phyloP scores from a whole-genome alignment of 2,329 filamentous ascomycete genomes.

The Beauveria bassiana region DNA sequence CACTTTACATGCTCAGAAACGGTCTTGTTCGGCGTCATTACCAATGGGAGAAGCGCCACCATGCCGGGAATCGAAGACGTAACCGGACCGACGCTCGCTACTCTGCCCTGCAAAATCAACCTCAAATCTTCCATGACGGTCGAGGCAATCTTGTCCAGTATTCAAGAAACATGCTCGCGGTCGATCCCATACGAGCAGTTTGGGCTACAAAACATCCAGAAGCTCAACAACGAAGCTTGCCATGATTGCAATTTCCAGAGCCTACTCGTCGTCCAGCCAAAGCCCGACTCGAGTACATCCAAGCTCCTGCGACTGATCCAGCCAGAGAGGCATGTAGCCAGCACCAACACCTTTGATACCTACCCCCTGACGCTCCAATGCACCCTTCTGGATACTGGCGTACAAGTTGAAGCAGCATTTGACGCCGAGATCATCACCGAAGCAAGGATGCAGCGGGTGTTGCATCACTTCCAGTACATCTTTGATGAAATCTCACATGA shows the following conservation, averaged over 20 bases:
- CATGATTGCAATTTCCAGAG: constrained; percentile 19
- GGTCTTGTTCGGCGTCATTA: constrained; percentile 45
- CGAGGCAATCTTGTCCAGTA: constrained; percentile 33
- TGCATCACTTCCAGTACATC: neutral
- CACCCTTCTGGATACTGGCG: neutral
- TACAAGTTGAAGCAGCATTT: neutral
- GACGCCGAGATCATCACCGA: neutral
- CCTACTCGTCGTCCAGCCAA: constrained; percentile 22
- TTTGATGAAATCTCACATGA: neutral
- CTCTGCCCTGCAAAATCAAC: constrained; percentile 40
- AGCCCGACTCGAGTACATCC: neutral
- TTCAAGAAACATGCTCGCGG: constrained; percentile 17
- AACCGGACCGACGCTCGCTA: constrained; percentile 47
- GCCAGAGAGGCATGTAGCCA: no score
- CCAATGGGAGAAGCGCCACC: constrained; percentile 40
- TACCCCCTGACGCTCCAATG: constrained; percentile 12
- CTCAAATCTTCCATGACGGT: constrained; percentile 32
- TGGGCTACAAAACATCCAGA: constrained; percentile 23
- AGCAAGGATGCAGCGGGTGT: neutral
- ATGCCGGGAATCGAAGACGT: constrained; percentile 37
- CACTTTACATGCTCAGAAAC: constrained; percentile 39
- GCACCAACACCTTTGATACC: constrained; percentile 9
- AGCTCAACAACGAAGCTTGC: neutral
- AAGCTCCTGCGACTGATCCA: neutral
- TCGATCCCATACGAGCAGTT: constrained; percentile 22